Base-by-base conservation (phyloP, 2,329 filamentous ascomycete genomes). In the Tolypocladium paradoxum region DNA sequence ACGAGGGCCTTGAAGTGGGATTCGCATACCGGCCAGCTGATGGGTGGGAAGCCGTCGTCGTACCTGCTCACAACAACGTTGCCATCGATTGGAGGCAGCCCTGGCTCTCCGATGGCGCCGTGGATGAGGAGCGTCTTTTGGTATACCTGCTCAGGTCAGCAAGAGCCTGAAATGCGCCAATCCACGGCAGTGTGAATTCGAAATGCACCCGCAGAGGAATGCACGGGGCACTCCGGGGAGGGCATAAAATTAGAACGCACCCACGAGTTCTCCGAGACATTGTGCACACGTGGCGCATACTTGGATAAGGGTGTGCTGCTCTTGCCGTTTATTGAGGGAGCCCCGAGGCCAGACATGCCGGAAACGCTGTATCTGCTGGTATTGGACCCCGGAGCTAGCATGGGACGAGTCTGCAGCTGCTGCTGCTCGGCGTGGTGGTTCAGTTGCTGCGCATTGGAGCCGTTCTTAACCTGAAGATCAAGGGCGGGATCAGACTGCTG, bases 1-100 rank as follows among this genome's bases (percentile, higher is more conserved):
- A 96, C 79, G 33, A 97, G 76, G 6, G 87, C 87, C 72, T 97
- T 97, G 77, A 96, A 97, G 67, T 91, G 84, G 3, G 88, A 95
- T 57, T 90, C 85, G 65, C 78, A 85, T 12, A 96, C 92, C 1
- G 91, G 92, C 91, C 92, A 97, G 60, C 77, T 79, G 14, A 84
- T 87, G 0, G 88, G 74, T 7, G 92, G 91, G 66, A 96, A 96
- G 56, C 75, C 83, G 67, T 95, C 90, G 68, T 96, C 88, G 60
- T 90, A 81, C 63, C 93, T 87, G 63, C 79, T 85, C 56, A 96
- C 80, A 3, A 84, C 90, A 50, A 97, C 64, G 33, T 74, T 86
- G 59, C 93, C 93, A 64, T 96, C 90, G 55, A 95, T 70, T 51
- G 82, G 75, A 64, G 82, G 81, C 51, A 83, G 77, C 35, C 76